Evolutionary conservation across 2,329 filamentous ascomycete genomes (phyloP).

Genomic region (Cladophialophora psammophila): DNA sequence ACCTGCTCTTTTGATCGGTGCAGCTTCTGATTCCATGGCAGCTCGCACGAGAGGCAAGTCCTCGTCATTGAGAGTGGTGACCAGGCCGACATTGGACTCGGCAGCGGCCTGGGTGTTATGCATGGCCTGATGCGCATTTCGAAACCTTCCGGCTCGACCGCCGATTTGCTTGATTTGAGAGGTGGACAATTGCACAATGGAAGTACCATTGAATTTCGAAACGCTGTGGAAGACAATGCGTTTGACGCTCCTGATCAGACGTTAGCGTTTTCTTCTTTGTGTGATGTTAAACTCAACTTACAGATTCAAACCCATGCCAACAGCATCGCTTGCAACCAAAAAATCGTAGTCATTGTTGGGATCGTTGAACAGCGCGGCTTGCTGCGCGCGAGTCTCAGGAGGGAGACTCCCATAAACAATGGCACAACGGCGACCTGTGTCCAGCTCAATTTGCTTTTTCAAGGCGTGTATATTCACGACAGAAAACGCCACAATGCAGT

Average conservation of each 20-base stretch:
- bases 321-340: conserved; percentile 91
- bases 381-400: conserved; percentile 88
- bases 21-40: conserved; percentile 69
- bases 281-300: conserved; percentile 53
- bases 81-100: conserved; percentile 66
- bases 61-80: conserved; percentile 76
- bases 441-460: conserved; percentile 76
- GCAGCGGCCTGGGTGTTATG: conserved; percentile 25
- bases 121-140: conserved; percentile 68
- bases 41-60: conserved; percentile 70
- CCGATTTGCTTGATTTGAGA: conserved; percentile 95
- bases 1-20: conserved; percentile 73
- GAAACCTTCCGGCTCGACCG: conserved; percentile 87
- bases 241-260: conserved; percentile 69
- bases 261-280: conserved; percentile 24
- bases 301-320: conserved; percentile 96
- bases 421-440: conserved; percentile 80
- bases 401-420: conserved; percentile 92
- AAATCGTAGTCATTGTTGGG: conserved; percentile 95
- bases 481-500: conserved; percentile 88
- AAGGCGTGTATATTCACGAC: conserved; percentile 80
- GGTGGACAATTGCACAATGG: conserved; percentile 66
- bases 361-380: conserved; percentile 93
- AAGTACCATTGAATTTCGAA: conserved; percentile 72
- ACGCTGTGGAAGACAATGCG: conserved; percentile 85